Conservation (phyloP, 371 early-diverging fungal species). For the Mortierella sp. region DNA sequence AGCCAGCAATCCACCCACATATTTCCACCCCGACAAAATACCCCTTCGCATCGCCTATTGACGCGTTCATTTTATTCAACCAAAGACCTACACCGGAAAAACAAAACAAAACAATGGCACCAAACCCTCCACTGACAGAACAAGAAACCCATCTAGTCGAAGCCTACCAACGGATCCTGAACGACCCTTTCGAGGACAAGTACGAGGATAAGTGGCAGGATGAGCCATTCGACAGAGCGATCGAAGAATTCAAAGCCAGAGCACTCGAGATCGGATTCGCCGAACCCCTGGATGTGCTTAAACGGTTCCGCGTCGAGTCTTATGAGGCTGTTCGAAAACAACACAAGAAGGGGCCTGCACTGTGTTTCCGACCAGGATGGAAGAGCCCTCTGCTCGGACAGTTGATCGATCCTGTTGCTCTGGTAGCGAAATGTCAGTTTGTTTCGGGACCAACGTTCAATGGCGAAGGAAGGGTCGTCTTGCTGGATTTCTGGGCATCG, state of each 20-base stretch:
- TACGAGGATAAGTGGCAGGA: conserved; percentile 56
- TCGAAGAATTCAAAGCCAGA: conserved; percentile 42
- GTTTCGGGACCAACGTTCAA: conserved; percentile 36
- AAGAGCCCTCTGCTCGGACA: conserved; percentile 38
- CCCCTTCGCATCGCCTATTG: background rate
- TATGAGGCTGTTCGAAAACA: conserved; percentile 42
- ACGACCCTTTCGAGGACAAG: conserved; percentile 55
- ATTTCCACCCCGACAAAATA: background rate
- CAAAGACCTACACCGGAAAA: too few species aligned
- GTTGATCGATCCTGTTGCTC: conserved; percentile 6
- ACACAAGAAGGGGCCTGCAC: conserved; percentile 43
- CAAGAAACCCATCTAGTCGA: conserved; percentile 33
- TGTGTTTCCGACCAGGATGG: conserved; percentile 53
- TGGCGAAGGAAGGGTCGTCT: conserved; percentile 21
- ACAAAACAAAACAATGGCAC: conserved; percentile 13
- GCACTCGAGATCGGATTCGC: conserved; percentile 47
- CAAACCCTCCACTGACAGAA: conserved; percentile 29
- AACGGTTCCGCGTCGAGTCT: conserved; percentile 39
- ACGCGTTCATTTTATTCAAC: too few species aligned
- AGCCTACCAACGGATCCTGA: conserved; percentile 45
- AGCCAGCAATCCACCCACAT: background rate
- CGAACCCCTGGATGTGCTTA: conserved; percentile 46
- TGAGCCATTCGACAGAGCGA: conserved; percentile 42
- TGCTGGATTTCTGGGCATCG: conserved; percentile 53
- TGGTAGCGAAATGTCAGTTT: conserved; percentile 30